Evolutionary conservation across 2,329 filamentous ascomycete species (phyloP).

Genomic region (Neocucurbitaria cava): DNA sequence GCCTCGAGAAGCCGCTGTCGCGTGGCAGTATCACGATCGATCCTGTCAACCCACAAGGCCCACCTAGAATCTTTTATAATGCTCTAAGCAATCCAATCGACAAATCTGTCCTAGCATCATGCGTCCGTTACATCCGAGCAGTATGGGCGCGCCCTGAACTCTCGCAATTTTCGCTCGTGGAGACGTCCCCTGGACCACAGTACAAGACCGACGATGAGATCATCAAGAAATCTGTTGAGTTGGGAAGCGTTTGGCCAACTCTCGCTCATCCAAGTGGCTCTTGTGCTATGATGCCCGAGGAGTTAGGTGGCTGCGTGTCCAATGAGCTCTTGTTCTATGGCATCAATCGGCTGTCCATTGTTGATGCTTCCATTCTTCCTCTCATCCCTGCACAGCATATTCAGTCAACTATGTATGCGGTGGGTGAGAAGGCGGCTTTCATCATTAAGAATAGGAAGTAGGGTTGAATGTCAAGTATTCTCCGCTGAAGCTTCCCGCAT

Average conservation of each 20-base stretch:
- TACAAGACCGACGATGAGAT: slow-evolving; percentile 37
- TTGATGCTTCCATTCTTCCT: slow-evolving; percentile 44
- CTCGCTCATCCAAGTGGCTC: slow-evolving; percentile 36
- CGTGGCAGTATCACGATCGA: slow-evolving; percentile 44
- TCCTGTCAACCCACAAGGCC: slow-evolving; percentile 34
- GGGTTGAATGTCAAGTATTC: too few species aligned
- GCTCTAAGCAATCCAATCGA: slow-evolving; percentile 41
- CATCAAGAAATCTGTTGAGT: slow-evolving; percentile 23
- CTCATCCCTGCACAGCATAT: slow-evolving; percentile 40
- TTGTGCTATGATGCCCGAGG: slow-evolving; percentile 44
- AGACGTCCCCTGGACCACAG: slow-evolving; percentile 35
- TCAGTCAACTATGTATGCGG: slow-evolving; percentile 43
- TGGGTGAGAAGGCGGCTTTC: slow-evolving; percentile 44
- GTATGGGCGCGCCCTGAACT: slow-evolving; percentile 39
- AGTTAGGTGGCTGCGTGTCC: slow-evolving; percentile 38
- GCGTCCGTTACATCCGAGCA: slow-evolving; percentile 44
- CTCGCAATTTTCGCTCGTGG: slow-evolving; percentile 23
- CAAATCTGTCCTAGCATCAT: slow-evolving; percentile 41
- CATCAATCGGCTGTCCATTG: slow-evolving; percentile 31
- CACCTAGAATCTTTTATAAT: slow-evolving; percentile 35
- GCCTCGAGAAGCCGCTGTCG: slow-evolving; percentile 50
- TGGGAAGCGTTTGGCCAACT: slow-evolving; percentile 27
- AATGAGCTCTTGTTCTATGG: slow-evolving; percentile 40
- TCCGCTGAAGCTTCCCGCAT: too few species aligned
- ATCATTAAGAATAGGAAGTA: slow-evolving; percentile 36